These are phyloP conservation scores for Colletotrichum simmondsii DNA, from an alignment of 2,329 filamentous ascomycete genomes.

Conservation along the genomic window DNA sequence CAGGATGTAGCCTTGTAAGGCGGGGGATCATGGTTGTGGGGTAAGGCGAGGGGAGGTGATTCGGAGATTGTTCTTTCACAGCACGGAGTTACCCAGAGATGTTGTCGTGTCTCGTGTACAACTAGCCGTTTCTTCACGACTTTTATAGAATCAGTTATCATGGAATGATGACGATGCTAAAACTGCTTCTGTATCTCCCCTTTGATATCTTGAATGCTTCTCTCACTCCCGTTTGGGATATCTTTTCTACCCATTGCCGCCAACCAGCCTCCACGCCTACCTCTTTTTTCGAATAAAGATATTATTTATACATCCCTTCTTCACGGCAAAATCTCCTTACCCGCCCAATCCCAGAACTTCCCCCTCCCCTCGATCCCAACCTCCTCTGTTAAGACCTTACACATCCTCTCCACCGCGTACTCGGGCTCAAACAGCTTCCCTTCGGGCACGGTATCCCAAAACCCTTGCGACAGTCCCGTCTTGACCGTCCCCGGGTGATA, in stretches of 20 bases:
- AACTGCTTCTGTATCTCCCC: not conserved
- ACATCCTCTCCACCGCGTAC: conserved; percentile 72
- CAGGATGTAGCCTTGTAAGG: conserved; percentile 71
- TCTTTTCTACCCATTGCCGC: not conserved
- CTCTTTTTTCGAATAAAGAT: not conserved
- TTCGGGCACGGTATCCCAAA: conserved; percentile 73
- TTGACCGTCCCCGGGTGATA: conserved; percentile 86
- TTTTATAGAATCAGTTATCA: conserved; percentile 17
- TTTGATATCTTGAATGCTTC: not conserved
- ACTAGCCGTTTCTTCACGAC: conserved; percentile 23
- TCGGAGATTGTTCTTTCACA: conserved; percentile 5
- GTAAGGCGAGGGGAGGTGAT: not conserved
- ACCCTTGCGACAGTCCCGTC: conserved; percentile 78
- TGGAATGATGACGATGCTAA: not conserved
- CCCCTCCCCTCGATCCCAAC: conserved; percentile 65
- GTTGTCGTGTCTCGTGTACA: conserved; percentile 17
- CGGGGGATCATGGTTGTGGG: not conserved
- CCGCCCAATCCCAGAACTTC: conserved; percentile 76
- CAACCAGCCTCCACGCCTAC: not conserved
- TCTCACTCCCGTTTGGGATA: not conserved
- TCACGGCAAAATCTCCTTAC: conserved; percentile 69
- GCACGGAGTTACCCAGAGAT: conserved; percentile 31
- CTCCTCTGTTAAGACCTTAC: conserved; percentile 65
- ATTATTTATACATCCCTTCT: conserved; percentile 29
- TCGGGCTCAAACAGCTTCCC: conserved; percentile 74